Evolutionary conservation across 345 rosid genomes (phyloP), one percentile per base, ranked within the genome.

Genomic region (Populus pruinosa): DNA sequence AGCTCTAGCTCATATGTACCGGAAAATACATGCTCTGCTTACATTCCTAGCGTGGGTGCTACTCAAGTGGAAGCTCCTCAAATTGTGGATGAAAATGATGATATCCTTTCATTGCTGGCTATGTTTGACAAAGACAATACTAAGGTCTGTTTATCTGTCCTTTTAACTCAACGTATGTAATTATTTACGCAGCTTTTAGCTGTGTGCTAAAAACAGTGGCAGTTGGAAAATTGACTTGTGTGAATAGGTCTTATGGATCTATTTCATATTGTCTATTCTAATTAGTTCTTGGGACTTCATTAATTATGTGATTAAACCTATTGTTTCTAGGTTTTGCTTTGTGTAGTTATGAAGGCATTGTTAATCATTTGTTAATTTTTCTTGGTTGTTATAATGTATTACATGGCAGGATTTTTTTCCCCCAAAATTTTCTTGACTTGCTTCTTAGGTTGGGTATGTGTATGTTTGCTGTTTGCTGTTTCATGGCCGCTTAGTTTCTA

Each of bases 21-120:
- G 16, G 61, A 55, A 55, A 55, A 21, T 55, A 53, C 9, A 1
- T 53, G 61, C 23, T 8, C 25, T 53, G 23, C 61, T 55, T 21
- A 8, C 25, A 55, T 21, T 55, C 61, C 12, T 21, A 55, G 25
- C 10, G 2, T 55, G 61, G 23, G 16, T 49, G 55, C 61, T 77
- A 38, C 70, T 41, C 38, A 80, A 5, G 21, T 39, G 47, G 83
- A 67, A 43, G 76, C 66, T 61, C 44, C 85, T 72, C 85, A 38
- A 25, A 29, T 67, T 65, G 66, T 59, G 5, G 67, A 23, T 59
- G 81, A 68, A 1, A 11, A 41, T 20, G 83, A 81, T 38, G 86
- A 79, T 44, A 17, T 87, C 12, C 21, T 29, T 33, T 18, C 81
- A 8, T 38, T 83, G 89, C 43, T 88, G 77, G 88, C 8, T 71